Evolutionary conservation across 768 basidiomycete genomes (phyloP).

Genomic region (Dendrothele bispora): DNA sequence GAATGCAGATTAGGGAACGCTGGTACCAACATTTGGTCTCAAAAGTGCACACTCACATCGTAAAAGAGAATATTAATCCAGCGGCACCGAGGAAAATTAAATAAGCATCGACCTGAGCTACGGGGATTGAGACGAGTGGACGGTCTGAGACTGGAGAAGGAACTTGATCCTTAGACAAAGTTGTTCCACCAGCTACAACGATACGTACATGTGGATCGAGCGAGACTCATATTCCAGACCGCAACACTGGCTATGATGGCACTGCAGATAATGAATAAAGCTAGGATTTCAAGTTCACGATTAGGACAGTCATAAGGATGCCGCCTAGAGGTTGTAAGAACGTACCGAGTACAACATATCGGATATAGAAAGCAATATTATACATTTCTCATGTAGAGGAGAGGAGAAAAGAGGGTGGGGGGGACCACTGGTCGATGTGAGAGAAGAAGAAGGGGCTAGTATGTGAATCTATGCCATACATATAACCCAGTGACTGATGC

Average conservation of each 20-base stretch:
- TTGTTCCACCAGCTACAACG: constrained; percentile 32
- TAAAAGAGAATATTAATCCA: constrained; percentile 57
- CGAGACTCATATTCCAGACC: constrained; percentile 66
- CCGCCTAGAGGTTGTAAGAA: constrained; percentile 5
- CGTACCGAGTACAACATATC: constrained; percentile 65
- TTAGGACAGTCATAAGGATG: neutral
- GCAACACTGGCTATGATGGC: constrained; percentile 64
- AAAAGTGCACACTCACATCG: constrained; percentile 49
- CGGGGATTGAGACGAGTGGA: neutral
- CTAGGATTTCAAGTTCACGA: constrained; percentile 29
- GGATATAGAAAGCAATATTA: constrained; percentile 46
- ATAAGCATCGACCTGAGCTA: constrained; percentile 50
- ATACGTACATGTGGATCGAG: constrained; percentile 30
- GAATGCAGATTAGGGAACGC: constrained; percentile 13
- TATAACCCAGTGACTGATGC: too few relatives aligned
- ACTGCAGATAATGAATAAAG: constrained; percentile 61
- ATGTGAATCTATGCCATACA: too few relatives aligned
- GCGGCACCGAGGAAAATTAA: constrained; percentile 59
- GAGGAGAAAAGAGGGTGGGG: too few relatives aligned
- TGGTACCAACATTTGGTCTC: neutral
- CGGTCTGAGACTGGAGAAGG: constrained; percentile 1
- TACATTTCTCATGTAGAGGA: too few relatives aligned
- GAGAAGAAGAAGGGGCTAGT: neutral
- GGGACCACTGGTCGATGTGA: too few relatives aligned
- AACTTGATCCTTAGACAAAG: neutral